Base-by-base conservation (phyloP, 2,329 filamentous ascomycete genomes). In the Botryotinia convoluta region DNA sequence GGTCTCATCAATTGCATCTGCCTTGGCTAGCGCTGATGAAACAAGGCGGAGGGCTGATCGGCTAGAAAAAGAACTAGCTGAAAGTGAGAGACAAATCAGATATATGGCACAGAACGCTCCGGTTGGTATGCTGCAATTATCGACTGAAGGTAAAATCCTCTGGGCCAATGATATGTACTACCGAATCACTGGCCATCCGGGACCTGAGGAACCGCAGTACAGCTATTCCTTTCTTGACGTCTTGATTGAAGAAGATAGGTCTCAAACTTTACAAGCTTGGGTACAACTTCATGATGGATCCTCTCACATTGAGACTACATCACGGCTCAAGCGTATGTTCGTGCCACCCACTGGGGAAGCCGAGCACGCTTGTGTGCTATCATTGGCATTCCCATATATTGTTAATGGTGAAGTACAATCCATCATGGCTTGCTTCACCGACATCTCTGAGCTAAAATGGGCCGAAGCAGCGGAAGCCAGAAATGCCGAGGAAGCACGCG, bases 401-500 rank as follows among this genome's bases (percentile, higher is more conserved):
- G 77, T 79, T 62, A 70, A 78, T 57, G 76, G 76, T 5, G 72
- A 70, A 29, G 71, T 79, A 5, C 74, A 74, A 54, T 79, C 77
- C 14, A 65, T 80, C 12, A 80, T 79, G 77, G 75, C 73, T 39
- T 79, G 76, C 44, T 77, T 75, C n/a, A 78, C 77, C 5, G 79
- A 80, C 71, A 75, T 81, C 18, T 79, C 78, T 22, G 73, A 77
- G 22, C 75, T 79, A 22, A 79, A 77, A 67, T 80, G 78, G 79
- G 78, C 77, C 1, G 76, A 79, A 69, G 72, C 74, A 35, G 74
- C 74, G 2, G 78, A 81, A 67, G 78, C 84, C 83, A 73, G 88
- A 84, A 79, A 86, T 86, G 78, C 79, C 8, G 68, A 72, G 70
- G 86, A 89, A 73, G 88, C 88, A 1, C 85, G 89, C 42, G 87